Conservation (phyloP, 2,329 filamentous ascomycete species). For the Pyrenophora teres region DNA sequence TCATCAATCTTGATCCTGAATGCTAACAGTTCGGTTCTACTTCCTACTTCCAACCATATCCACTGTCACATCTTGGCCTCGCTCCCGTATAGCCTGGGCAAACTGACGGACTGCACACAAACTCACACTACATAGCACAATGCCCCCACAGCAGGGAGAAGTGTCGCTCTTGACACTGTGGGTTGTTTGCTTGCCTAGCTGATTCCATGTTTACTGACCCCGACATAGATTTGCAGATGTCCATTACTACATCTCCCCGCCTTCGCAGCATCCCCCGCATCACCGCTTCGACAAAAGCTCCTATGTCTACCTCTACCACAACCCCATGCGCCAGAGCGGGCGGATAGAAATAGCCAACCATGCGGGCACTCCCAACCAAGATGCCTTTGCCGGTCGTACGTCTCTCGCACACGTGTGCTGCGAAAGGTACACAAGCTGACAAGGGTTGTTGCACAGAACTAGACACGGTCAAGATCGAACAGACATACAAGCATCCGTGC, state of each 20-base stretch:
- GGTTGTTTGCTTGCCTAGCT: slow-evolving; percentile 21
- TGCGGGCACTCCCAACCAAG: slow-evolving; percentile 74
- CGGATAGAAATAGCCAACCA: slow-evolving; percentile 78
- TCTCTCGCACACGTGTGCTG: slow-evolving; percentile 9
- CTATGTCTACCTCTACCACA: slow-evolving; percentile 80
- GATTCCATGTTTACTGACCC: slow-evolving; percentile 16
- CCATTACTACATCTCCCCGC: slow-evolving; percentile 78
- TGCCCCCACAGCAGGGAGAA: slow-evolving; percentile 56
- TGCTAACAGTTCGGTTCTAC: slow-evolving; percentile 18
- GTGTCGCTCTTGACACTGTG: slow-evolving; percentile 55
- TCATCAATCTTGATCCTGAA: slow-evolving; percentile 14
- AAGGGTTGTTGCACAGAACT: slow-evolving; percentile 57
- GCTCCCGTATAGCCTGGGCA: slow-evolving; percentile 10
- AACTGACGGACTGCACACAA: slow-evolving; percentile 17
- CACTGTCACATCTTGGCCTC: slow-evolving; percentile 1
- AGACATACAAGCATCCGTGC: slow-evolving; percentile 75
- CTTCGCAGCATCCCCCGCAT: slow-evolving; percentile 69
- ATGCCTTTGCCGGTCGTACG: slow-evolving; percentile 79
- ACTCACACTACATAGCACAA: slow-evolving; percentile 33
- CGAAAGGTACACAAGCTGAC: slow-evolving; percentile 22
- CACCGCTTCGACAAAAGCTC: slow-evolving; percentile 80
- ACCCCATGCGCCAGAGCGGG: slow-evolving; percentile 67
- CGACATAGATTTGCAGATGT: slow-evolving; percentile 71
- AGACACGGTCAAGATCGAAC: slow-evolving; percentile 67
- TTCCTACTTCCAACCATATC: slow-evolving; percentile 4